Conservation (phyloP, 2,329 filamentous ascomycete genomes). For the Tolypocladium pustulatum region DNA sequence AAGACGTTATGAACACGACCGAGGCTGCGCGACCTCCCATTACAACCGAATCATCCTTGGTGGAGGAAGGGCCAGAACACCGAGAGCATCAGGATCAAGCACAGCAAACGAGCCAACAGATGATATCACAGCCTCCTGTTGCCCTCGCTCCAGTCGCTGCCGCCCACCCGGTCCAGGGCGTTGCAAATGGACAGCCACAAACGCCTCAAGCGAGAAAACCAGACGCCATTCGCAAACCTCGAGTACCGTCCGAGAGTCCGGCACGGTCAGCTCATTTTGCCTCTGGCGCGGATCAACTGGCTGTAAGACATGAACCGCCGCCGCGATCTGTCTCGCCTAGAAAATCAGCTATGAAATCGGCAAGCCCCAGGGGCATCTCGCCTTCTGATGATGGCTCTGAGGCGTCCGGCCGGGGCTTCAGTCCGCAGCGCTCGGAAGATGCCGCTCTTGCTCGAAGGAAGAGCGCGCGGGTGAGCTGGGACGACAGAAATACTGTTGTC, state of each 20-base stretch:
- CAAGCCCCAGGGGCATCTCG: conserved; percentile 40
- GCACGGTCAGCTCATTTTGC: conserved; percentile 59
- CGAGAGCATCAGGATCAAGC: conserved; percentile 22
- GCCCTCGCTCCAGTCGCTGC: conserved; percentile 20
- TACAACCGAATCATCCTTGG: conserved; percentile 31
- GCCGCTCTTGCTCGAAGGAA: conserved; percentile 42
- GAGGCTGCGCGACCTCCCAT: conserved; percentile 2
- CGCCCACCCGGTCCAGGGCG: background rate
- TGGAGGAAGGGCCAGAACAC: conserved; percentile 33
- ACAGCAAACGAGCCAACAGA: background rate
- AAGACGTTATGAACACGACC: background rate
- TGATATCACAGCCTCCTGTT: conserved; percentile 3
- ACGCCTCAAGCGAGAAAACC: conserved; percentile 1
- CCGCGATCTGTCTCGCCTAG: conserved; percentile 62
- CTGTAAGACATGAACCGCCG: conserved; percentile 57
- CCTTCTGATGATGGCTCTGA: conserved; percentile 40
- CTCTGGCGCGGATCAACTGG: conserved; percentile 39
- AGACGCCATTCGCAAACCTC: conserved; percentile 12
- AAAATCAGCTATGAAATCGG: conserved; percentile 65
- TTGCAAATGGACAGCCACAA: background rate
- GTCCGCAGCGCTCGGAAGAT: conserved; percentile 24
- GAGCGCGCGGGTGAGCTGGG: conserved; percentile 66
- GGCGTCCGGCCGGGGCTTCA: conserved; percentile 20
- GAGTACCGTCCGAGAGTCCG: conserved; percentile 49
- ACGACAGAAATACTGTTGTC: conserved; percentile 50